Percentiles rank a stretch among this genome's conserved stretches.
phyloP scores from a whole-genome alignment of 148 eudicot genomes.

The Vaccinium darrowii region DNA sequence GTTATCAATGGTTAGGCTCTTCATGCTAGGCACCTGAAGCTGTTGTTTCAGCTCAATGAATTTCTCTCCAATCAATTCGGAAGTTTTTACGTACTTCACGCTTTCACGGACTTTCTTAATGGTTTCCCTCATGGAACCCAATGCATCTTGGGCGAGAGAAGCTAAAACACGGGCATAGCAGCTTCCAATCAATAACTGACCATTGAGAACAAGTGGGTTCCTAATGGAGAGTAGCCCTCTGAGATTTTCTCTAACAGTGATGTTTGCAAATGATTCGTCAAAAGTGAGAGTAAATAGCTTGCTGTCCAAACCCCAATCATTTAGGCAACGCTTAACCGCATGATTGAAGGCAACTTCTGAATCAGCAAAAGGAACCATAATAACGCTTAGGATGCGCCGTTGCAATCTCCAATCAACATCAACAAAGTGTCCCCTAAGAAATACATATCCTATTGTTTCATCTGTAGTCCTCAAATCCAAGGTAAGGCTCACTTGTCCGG shows the following conservation, averaged over 20 bases:
- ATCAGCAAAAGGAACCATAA: conserved; percentile 59
- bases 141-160: conserved; percentile 56
- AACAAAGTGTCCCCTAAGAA: conserved; percentile 59
- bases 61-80: conserved; percentile 41
- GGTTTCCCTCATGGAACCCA: conserved; percentile 35
- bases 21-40: conserved; percentile 62
- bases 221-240: conserved; percentile 57
- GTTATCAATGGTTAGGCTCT: conserved; percentile 60
- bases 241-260: conserved; percentile 46
- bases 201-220: conserved; percentile 52
- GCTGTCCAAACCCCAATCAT: conserved; percentile 65
- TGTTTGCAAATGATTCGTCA: conserved; percentile 58
- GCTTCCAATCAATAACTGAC: conserved; percentile 56
- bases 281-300: conserved; percentile 73
- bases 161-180: conserved; percentile 70
- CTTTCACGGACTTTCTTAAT: conserved; percentile 66
- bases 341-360: conserved; percentile 64
- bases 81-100: conserved; percentile 67
- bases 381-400: conserved; percentile 59
- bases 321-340: conserved; percentile 61
- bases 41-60: conserved; percentile 47
- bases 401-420: conserved; percentile 71
- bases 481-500: conserved; percentile 65
- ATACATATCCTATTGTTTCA: conserved; percentile 52
- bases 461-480: conserved; percentile 70